Evolutionary conservation across 1,139 yeast species (phyloP).

Genomic region (Yarrowia galli): DNA sequence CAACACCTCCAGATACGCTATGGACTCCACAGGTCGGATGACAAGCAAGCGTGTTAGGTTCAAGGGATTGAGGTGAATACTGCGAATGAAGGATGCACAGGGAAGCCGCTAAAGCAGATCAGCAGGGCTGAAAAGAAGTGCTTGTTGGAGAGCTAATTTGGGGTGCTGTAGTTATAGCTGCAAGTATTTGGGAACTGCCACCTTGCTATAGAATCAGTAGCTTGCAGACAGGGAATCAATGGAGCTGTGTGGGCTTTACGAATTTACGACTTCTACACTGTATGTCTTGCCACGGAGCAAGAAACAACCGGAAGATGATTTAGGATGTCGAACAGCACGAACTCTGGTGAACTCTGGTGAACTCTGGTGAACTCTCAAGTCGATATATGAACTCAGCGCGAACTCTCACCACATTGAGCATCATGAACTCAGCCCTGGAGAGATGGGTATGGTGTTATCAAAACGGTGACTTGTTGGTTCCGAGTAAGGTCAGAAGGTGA

Average conservation of each 20-base stretch:
- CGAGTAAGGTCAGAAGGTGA: neutral
- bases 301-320: too few relatives aligned
- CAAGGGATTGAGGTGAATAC: neutral
- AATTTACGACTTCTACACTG: too few relatives aligned
- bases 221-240: too few relatives aligned
- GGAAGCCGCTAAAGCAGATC: neutral
- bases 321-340: too few relatives aligned
- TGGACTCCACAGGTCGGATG: neutral
- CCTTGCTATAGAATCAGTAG: too few relatives aligned
- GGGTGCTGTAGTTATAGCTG: too few relatives aligned
- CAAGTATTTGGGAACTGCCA: too few relatives aligned
- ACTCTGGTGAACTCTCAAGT: too few relatives aligned
- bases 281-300: too few relatives aligned
- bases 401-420: neutral
- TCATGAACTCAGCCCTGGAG: neutral
- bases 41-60: conserved; percentile 8
- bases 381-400: neutral
- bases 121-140: neutral
- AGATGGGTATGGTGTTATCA: too few relatives aligned
- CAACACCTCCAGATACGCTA: neutral
- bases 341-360: neutral
- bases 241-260: too few relatives aligned
- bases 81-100: neutral
- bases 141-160: neutral
- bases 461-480: neutral